A percentile compares a stretch with the other conserved stretches of the same genome.
Conservation (phyloP, 495 filamentous ascomycete genomes). For the Penicillium cataractarum region DNA sequence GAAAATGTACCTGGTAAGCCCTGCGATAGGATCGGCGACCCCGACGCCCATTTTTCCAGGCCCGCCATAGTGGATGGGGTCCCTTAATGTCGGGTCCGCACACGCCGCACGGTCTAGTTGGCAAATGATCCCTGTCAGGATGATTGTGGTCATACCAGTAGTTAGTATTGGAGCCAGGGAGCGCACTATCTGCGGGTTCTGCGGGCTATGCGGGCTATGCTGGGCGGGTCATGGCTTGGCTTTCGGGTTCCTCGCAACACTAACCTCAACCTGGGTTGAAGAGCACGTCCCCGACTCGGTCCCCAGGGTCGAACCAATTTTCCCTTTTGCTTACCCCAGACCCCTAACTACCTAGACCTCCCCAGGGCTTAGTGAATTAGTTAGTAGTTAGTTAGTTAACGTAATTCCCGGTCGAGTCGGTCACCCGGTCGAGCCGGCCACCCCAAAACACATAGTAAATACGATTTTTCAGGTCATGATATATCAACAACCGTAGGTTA, state of each 20-base stretch:
- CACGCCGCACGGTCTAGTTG: neutral
- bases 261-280: conserved; percentile 2
- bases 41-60: conserved; percentile 15
- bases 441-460: no score
- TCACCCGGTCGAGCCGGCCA: no score
- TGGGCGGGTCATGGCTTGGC: neutral
- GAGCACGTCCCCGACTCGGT: neutral
- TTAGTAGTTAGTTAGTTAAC: neutral
- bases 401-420: no score
- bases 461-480: no score
- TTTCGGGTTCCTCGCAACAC: neutral
- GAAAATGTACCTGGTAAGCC: neutral
- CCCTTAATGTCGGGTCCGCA: conserved; percentile 1
- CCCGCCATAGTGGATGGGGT: conserved; percentile 12
- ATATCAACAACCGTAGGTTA: no score
- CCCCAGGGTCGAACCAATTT: neutral
- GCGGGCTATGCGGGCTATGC: neutral
- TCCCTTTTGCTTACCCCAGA: neutral
- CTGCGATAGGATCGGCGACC: conserved; percentile 14
- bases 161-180: no score
- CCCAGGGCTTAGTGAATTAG: neutral
- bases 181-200: neutral
- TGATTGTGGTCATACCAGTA: no score
- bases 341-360: neutral
- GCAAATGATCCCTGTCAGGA: neutral